Percentiles rank a stretch among this genome's conserved stretches.
phyloP scores from a whole-genome alignment of 2,329 filamentous ascomycete genomes.

The Colletotrichum gigasporum region DNA sequence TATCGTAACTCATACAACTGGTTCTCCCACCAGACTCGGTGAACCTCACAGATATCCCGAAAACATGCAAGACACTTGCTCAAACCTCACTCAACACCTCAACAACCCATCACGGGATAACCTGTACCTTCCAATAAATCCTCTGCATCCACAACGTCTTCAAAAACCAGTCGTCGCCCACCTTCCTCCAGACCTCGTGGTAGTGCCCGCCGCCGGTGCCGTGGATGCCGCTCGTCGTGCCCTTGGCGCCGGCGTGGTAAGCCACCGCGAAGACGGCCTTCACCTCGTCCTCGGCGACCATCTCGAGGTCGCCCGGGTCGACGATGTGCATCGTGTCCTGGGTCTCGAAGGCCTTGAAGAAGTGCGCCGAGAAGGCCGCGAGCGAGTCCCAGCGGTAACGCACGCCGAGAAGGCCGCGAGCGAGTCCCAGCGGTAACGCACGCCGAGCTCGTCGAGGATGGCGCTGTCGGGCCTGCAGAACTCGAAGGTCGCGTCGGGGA shows the following conservation, averaged over 20 bases:
- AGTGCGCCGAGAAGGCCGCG: conserved; percentile 15
- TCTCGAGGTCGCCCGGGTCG: conserved; percentile 14
- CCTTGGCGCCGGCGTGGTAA: conserved; percentile 14
- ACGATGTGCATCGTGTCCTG: conserved; percentile 16
- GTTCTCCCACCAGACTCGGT: background rate
- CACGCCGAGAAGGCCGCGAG: conserved; percentile 6
- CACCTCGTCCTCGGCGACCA: conserved; percentile 28
- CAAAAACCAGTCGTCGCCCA: conserved; percentile 28
- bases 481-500: conserved; percentile 21
- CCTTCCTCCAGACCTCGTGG: conserved; percentile 24
- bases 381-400: conserved; percentile 4
- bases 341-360: background rate
- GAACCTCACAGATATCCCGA: background rate
- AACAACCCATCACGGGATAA: background rate
- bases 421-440: conserved; percentile 4
- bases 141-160: conserved; percentile 21
- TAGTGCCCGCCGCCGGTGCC: conserved; percentile 26
- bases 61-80: background rate
- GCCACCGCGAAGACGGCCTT: conserved; percentile 20
- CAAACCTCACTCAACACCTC: background rate
- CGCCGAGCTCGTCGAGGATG: background rate
- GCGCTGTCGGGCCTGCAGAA: conserved; percentile 7
- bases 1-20: background rate
- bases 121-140: conserved; percentile 20
- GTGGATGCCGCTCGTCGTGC: background rate